phyloP scores from a whole-genome alignment of 2,329 filamentous ascomycete species.

The Pseudogymnoascus sp. region DNA sequence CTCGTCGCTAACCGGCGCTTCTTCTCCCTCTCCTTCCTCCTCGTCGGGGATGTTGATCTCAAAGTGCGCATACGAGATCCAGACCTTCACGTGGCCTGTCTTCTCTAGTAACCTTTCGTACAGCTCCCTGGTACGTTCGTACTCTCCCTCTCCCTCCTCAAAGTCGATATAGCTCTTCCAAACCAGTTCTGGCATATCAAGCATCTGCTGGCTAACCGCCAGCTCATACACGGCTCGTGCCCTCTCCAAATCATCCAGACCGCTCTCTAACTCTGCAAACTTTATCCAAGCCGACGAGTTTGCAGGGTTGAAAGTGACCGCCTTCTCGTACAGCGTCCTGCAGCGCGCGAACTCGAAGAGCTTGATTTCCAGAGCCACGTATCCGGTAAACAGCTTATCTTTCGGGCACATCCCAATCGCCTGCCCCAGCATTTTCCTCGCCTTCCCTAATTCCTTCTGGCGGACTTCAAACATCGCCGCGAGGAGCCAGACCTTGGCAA shows the following conservation, averaged over 20 bases:
- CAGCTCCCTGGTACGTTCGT: constrained; percentile 67
- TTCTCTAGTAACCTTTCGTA: constrained; percentile 89
- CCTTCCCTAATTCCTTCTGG: constrained; percentile 69
- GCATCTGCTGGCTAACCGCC: constrained; percentile 67
- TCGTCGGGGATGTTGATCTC: constrained; percentile 87
- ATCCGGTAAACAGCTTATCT: constrained; percentile 88
- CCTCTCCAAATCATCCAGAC: constrained; percentile 81
- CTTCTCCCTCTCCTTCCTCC: constrained; percentile 45
- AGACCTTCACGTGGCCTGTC: constrained; percentile 98
- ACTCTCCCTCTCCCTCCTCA: constrained; percentile 91
- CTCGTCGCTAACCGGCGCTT: constrained; percentile 65
- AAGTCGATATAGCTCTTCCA: constrained; percentile 99
- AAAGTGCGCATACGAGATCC: constrained; percentile 98
- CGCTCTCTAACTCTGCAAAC: constrained; percentile 87
- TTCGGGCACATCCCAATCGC: constrained; percentile 94
- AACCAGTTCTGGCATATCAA: constrained; percentile 95
- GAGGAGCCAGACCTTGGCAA: constrained; percentile 91
- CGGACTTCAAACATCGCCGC: constrained; percentile 91
- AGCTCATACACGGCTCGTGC: constrained; percentile 88
- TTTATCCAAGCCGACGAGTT: constrained; percentile 95
- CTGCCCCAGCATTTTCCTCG: constrained; percentile 81
- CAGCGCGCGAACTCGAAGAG: constrained; percentile 91
- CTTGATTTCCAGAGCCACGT: constrained; percentile 86
- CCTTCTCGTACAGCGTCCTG: constrained; percentile 86
- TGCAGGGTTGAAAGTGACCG: constrained; percentile 81